Conservation (phyloP, 345 rosid species). For the Brassica incana region DNA sequence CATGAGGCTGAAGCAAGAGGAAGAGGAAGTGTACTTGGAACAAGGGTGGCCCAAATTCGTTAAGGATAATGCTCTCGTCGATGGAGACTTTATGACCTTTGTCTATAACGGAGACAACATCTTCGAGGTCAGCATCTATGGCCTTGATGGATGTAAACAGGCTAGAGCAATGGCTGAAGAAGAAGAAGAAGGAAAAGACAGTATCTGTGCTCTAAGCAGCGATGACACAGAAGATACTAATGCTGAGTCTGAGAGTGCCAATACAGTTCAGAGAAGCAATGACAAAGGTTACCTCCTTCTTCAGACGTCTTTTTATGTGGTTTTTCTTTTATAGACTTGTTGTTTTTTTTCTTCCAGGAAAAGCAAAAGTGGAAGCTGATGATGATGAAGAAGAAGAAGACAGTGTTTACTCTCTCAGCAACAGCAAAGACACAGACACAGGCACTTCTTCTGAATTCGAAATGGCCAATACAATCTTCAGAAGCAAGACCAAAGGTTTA, state of each 20-base stretch:
- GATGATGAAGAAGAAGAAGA: constrained; percentile 21
- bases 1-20: not conserved
- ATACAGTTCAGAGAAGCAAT: not conserved
- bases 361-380: constrained; percentile 15
- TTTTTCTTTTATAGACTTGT: not conserved
- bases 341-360: constrained; percentile 4
- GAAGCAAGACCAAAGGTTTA: constrained; percentile 17
- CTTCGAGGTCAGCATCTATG: constrained; percentile 33
- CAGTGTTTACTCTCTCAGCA: not conserved
- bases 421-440: not conserved
- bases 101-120: constrained; percentile 19
- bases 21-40: not conserved
- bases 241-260: not conserved
- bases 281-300: constrained; percentile 9
- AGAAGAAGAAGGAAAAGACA: not conserved
- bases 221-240: constrained; percentile 1
- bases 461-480: not conserved
- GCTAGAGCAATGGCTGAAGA: not conserved
- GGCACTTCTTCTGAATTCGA: constrained; percentile 8
- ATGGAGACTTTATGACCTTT: constrained; percentile 31
- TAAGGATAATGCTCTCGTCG: constrained; percentile 10
- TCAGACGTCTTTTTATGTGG: not conserved
- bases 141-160: constrained; percentile 16
- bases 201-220: not conserved
- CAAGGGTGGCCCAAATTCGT: constrained; percentile 28